phyloP scores from a whole-genome alignment of 2,329 filamentous ascomycete species.

The Alternaria triticimaculans region DNA sequence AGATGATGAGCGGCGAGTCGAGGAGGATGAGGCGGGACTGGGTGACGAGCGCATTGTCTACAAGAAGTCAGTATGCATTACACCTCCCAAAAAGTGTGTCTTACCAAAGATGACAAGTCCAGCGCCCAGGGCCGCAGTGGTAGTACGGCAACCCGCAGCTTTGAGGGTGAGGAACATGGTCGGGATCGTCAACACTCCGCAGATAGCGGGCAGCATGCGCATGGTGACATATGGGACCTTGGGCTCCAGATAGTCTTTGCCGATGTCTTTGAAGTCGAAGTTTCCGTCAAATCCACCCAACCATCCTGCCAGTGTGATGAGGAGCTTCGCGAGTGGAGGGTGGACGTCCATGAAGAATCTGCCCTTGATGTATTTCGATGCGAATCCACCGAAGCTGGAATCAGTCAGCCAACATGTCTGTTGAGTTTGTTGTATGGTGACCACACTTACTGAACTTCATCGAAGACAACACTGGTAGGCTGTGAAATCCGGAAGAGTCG shows the following conservation, averaged over 20 bases:
- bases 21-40: constrained; percentile 95
- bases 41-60: constrained; percentile 93
- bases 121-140: constrained; percentile 82
- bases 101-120: constrained; percentile 88
- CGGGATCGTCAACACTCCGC: constrained; percentile 86
- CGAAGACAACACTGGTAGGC: constrained; percentile 94
- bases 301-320: constrained; percentile 94
- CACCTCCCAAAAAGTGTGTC: constrained; percentile 12
- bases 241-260: constrained; percentile 96
- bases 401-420: constrained; percentile 26
- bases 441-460: constrained; percentile 93
- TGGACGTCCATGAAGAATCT: constrained; percentile 99
- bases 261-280: constrained; percentile 99
- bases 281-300: constrained; percentile 92
- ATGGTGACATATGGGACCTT: constrained; percentile 96
- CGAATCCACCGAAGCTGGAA: constrained; percentile 91
- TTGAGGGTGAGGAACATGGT: constrained; percentile 95
- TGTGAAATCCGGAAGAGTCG: constrained; percentile 96
- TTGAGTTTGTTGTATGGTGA: background rate
- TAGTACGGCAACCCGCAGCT: constrained; percentile 84
- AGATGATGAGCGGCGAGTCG: constrained; percentile 91
- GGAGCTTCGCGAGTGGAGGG: constrained; percentile 92
- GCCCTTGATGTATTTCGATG: constrained; percentile 99
- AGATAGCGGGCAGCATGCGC: constrained; percentile 89
- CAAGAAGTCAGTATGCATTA: constrained; percentile 23